phyloP scores from a whole-genome alignment of 768 basidiomycete genomes.

The Sarcodon sp. region DNA sequence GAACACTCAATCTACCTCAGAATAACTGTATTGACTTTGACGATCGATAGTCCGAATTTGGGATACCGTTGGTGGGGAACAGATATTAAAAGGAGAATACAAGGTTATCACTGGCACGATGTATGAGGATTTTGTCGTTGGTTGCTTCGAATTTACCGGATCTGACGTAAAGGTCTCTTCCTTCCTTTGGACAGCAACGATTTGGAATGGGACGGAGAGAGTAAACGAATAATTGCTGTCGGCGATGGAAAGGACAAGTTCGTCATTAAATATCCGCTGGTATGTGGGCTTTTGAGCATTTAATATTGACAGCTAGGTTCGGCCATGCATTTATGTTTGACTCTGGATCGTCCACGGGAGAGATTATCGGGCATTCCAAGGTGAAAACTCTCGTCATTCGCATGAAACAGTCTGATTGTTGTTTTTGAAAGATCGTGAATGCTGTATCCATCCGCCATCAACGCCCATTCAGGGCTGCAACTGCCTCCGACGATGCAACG shows the following conservation, averaged over 20 bases:
- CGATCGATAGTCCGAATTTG: conserved; percentile 62
- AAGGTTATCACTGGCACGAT: conserved; percentile 60
- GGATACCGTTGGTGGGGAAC: conserved; percentile 84
- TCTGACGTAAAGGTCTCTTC: conserved; percentile 5
- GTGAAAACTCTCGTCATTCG: conserved; percentile 19
- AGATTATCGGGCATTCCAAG: conserved; percentile 86
- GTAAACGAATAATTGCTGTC: conserved; percentile 89
- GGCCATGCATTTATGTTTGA: conserved; percentile 79
- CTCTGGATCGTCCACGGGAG: conserved; percentile 74
- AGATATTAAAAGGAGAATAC: conserved; percentile 71
- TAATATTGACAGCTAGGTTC: conserved; percentile 33
- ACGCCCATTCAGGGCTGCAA: conserved; percentile 84
- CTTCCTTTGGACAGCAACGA: conserved; percentile 50
- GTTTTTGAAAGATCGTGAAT: conserved; percentile 51
- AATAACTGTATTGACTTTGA: not conserved
- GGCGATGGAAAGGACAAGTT: conserved; percentile 89
- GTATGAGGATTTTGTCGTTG: conserved; percentile 25
- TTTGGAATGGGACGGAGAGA: conserved; percentile 93
- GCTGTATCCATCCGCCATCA: conserved; percentile 81
- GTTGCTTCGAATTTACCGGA: not conserved
- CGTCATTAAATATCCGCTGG: not conserved
- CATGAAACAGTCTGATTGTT: not conserved
- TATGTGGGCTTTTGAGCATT: not conserved
- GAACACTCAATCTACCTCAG: not conserved
- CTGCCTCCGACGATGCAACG: conserved; percentile 71